These are phyloP conservation scores for Solanum sparsipilum DNA, from an alignment of 257 asterid genomes.

Conservation along the genomic window DNA sequence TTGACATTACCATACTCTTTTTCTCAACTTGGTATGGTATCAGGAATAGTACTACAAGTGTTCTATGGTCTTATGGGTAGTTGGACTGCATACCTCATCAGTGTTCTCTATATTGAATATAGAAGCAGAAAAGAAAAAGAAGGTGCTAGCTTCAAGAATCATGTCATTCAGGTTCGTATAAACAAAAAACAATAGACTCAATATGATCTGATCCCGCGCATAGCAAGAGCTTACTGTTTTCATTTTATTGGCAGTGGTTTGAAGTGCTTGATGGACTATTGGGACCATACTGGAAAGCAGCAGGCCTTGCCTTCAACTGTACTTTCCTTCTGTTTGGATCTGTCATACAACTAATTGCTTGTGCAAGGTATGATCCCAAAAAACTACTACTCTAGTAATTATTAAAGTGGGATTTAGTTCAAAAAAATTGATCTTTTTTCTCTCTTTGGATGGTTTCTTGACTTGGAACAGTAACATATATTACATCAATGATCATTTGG, in stretches of 20 bases:
- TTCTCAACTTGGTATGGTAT: constrained; percentile 84
- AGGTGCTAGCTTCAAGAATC: constrained; percentile 85
- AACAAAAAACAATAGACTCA: too few relatives aligned
- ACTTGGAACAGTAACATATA: constrained; percentile 58
- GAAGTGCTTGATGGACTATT: constrained; percentile 90
- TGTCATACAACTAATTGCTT: constrained; percentile 90
- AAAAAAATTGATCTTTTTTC: background rate
- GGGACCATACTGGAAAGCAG: constrained; percentile 97
- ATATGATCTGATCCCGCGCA: background rate
- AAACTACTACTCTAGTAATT: too few relatives aligned
- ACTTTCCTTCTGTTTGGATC: constrained; percentile 95
- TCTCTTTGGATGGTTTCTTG: background rate
- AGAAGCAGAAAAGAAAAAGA: constrained; percentile 86
- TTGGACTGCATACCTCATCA: constrained; percentile 95
- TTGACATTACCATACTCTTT: constrained; percentile 87
- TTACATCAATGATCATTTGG: constrained; percentile 83
- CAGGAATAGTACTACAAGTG: constrained; percentile 68
- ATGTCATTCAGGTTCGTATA: constrained; percentile 70
- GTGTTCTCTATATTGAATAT: constrained; percentile 79
- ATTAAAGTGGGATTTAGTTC: background rate
- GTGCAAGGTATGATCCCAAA: constrained; percentile 60
- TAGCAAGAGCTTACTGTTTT: background rate
- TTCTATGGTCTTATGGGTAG: constrained; percentile 86
- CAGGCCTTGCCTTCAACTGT: constrained; percentile 91
- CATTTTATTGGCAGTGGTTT: constrained; percentile 54